phyloP scores from a whole-genome alignment of 2,329 filamentous ascomycete genomes.

The Didymellaceae sp. region DNA sequence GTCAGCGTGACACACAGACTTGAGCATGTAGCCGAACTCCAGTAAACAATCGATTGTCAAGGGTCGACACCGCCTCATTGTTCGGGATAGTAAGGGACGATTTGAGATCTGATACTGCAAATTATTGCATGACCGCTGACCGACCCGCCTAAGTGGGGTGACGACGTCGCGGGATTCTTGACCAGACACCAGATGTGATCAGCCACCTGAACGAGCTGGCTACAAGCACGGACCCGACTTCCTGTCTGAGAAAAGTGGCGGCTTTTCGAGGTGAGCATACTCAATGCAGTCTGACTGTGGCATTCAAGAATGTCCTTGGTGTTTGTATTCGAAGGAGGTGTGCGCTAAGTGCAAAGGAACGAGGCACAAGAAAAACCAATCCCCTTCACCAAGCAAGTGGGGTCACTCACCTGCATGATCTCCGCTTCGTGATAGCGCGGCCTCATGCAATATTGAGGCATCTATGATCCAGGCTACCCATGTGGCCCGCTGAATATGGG shows the following conservation, averaged over 20 bases:
- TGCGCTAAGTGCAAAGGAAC: not conserved
- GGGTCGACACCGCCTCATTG: slow-evolving; percentile 5
- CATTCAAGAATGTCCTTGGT: not conserved
- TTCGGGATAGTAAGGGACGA: not conserved
- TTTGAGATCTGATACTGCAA: not conserved
- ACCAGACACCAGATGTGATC: slow-evolving; percentile 10
- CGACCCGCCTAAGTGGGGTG: slow-evolving; percentile 12
- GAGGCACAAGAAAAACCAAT: not conserved
- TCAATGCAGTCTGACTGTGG: not conserved
- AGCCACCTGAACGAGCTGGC: slow-evolving; percentile 14
- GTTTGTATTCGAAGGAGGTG: too few species aligned
- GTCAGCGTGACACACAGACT: slow-evolving; percentile 5
- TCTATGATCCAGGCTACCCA: slow-evolving; percentile 7
- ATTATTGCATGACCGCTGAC: slow-evolving; percentile 7
- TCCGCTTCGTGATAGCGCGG: slow-evolving; percentile 9
- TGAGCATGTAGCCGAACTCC: not conserved
- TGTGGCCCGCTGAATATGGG: slow-evolving; percentile 6
- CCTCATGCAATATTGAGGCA: slow-evolving; percentile 10
- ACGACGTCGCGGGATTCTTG: slow-evolving; percentile 6
- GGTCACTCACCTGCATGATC: slow-evolving; percentile 5
- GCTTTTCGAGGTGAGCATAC: not conserved
- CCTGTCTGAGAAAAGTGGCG: not conserved
- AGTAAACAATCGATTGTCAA: not conserved
- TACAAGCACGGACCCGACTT: slow-evolving; percentile 7
- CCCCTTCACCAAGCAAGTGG: not conserved